These are phyloP conservation scores for Musa balbisiana DNA, from an alignment of 202 grass and related monocot species.

Conservation along the genomic window DNA sequence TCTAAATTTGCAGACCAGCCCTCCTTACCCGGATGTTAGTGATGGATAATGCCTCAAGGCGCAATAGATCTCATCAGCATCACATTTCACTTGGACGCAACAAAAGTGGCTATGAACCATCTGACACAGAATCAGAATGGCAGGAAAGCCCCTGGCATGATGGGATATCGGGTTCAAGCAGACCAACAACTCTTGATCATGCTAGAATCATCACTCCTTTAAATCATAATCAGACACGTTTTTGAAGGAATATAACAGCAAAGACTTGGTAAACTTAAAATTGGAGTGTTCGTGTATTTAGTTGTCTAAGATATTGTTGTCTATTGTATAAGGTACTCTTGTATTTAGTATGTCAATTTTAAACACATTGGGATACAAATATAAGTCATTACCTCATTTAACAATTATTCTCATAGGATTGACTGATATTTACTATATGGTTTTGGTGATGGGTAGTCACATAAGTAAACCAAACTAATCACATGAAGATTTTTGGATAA, in stretches of 20 bases:
- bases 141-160: conserved; percentile 71
- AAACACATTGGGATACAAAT: too few relatives aligned
- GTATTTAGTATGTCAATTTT: too few relatives aligned
- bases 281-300: too few relatives aligned
- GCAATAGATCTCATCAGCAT: conserved; percentile 34
- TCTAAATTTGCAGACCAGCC: conserved; percentile 11
- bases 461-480: too few relatives aligned
- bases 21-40: conserved; percentile 28
- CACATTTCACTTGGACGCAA: conserved; percentile 26
- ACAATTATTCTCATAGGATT: too few relatives aligned
- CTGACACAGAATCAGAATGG: conserved; percentile 73
- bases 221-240: neutral
- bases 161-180: conserved; percentile 35
- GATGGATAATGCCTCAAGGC: conserved; percentile 31
- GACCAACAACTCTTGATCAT: conserved; percentile 34
- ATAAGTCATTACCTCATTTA: too few relatives aligned
- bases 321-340: too few relatives aligned
- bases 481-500: too few relatives aligned
- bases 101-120: conserved; percentile 69
- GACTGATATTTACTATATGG: too few relatives aligned
- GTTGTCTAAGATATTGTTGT: too few relatives aligned
- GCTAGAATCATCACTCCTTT: conserved; percentile 21
- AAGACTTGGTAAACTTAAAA: conserved; percentile 1
- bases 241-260: conserved; percentile 4
- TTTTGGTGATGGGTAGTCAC: too few relatives aligned